A percentile compares a stretch with the other conserved stretches of the same genome.
phyloP scores from a whole-genome alignment of 371 early-diverging fungal genomes.

The Fennellomyces sp. region DNA sequence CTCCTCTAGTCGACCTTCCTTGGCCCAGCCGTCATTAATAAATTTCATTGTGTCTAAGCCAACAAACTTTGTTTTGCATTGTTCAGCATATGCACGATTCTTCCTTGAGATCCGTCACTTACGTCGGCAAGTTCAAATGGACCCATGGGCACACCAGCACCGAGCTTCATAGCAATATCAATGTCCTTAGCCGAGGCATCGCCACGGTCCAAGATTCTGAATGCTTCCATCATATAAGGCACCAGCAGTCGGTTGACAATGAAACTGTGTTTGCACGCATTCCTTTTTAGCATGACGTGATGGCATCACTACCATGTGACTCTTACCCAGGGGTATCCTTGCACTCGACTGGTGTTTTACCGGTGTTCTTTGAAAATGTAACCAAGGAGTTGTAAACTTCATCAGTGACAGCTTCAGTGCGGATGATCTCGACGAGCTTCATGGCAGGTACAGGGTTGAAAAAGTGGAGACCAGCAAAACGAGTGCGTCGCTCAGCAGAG shows the following conservation, averaged over 20 bases:
- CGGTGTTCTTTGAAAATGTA: slow-evolving; percentile 71
- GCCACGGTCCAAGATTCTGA: slow-evolving; percentile 89
- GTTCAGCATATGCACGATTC: not conserved
- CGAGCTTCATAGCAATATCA: slow-evolving; percentile 97
- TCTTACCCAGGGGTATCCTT: slow-evolving; percentile 96
- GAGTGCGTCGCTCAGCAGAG: slow-evolving; percentile 49
- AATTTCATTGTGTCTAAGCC: slow-evolving; percentile 96
- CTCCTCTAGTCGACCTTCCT: slow-evolving; percentile 73
- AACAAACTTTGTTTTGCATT: slow-evolving; percentile 68
- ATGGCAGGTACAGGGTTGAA: slow-evolving; percentile 98
- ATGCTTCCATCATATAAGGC: slow-evolving; percentile 95
- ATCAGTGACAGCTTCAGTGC: slow-evolving; percentile 66
- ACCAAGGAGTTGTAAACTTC: slow-evolving; percentile 64
- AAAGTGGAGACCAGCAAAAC: slow-evolving; percentile 92
- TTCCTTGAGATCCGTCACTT: slow-evolving; percentile 26
- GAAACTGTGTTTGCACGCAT: slow-evolving; percentile 68
- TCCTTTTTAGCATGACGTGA: not conserved
- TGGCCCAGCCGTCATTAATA: slow-evolving; percentile 89
- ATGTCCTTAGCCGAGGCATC: slow-evolving; percentile 89
- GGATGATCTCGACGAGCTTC: slow-evolving; percentile 95
- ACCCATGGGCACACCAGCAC: slow-evolving; percentile 98
- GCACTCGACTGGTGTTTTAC: slow-evolving; percentile 91
- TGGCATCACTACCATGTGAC: too few relatives aligned
- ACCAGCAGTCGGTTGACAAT: slow-evolving; percentile 96
- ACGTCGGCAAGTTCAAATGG: slow-evolving; percentile 93